phyloP scores from a whole-genome alignment of 2,329 filamentous ascomycete species.

The Trichoderma koningii region DNA sequence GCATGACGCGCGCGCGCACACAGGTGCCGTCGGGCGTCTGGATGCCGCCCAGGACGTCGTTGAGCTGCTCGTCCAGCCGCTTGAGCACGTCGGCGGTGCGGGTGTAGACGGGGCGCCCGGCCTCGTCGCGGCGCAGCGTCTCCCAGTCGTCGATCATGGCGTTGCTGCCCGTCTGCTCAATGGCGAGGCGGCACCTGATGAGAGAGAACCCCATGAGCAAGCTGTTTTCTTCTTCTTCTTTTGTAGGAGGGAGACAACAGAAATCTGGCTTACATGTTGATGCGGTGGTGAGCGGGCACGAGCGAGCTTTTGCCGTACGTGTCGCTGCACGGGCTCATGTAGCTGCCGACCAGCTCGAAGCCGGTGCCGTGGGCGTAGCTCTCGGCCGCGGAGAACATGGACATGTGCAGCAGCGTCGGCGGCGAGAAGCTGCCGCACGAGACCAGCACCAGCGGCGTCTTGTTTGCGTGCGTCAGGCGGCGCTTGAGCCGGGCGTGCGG shows the following conservation, averaged over 20 bases:
- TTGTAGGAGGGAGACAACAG: too few species aligned
- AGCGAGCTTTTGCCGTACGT: constrained; percentile 45
- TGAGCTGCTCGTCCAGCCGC: constrained; percentile 84
- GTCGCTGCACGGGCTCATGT: constrained; percentile 49
- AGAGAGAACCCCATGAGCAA: background rate
- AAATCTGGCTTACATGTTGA: constrained; percentile 66
- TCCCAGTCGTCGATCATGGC: constrained; percentile 85
- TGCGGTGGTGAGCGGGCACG: constrained; percentile 34
- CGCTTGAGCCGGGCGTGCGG: constrained; percentile 58
- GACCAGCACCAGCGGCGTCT: constrained; percentile 66
- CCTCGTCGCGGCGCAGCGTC: constrained; percentile 45
- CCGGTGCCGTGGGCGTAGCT: constrained; percentile 70
- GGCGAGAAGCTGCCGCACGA: constrained; percentile 71
- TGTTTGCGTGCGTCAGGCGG: constrained; percentile 54
- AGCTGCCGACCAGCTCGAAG: constrained; percentile 82
- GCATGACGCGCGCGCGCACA: constrained; percentile 66
- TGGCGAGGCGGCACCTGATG: constrained; percentile 66
- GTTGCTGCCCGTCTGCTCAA: constrained; percentile 70
- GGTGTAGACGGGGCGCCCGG: constrained; percentile 72
- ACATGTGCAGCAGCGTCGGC: constrained; percentile 73
- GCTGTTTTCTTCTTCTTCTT: background rate
- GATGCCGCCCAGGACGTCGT: constrained; percentile 74
- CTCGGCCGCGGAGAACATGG: constrained; percentile 82
- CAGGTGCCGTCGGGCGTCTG: constrained; percentile 64
- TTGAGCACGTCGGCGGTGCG: constrained; percentile 83